Evolutionary conservation across 371 early-diverging fungal species (phyloP).

Genomic region (Gilbertella persicaria): DNA sequence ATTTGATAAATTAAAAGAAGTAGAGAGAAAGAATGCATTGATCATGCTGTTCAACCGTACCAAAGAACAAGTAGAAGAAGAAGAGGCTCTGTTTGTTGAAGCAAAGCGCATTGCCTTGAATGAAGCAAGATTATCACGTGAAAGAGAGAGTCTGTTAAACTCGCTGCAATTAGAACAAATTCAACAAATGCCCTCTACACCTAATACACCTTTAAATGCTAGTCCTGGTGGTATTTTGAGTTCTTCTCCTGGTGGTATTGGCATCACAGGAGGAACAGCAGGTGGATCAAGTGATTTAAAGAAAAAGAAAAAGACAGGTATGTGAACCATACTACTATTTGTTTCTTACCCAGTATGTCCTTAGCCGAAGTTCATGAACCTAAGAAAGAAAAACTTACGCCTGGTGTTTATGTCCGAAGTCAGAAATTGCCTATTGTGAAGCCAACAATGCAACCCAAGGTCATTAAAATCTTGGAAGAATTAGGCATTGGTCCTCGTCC

Average conservation of each 20-base stretch:
- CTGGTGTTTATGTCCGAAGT: conserved; percentile 77
- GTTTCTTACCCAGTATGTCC: not conserved
- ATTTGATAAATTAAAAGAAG: conserved; percentile 68
- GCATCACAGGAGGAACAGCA: conserved; percentile 43
- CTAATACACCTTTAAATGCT: conserved; percentile 41
- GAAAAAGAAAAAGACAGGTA: conserved; percentile 5
- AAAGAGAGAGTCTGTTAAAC: conserved; percentile 74
- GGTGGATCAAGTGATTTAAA: conserved; percentile 29
- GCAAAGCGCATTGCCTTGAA: conserved; percentile 78
- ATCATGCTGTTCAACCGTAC: conserved; percentile 70
- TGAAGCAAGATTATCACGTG: conserved; percentile 69
- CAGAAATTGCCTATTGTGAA: conserved; percentile 71
- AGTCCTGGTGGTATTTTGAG: conserved; percentile 3
- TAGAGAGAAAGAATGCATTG: conserved; percentile 79
- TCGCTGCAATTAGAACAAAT: conserved; percentile 60
- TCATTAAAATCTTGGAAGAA: conserved; percentile 70
- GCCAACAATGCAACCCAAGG: conserved; percentile 62
- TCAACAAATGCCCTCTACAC: conserved; percentile 41
- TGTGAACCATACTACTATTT: not conserved
- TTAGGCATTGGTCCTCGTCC: conserved; percentile 69
- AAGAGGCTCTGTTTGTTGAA: conserved; percentile 75
- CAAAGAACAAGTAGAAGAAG: conserved; percentile 83
- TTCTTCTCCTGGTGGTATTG: conserved; percentile 42
- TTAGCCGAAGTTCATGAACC: conserved; percentile 34
- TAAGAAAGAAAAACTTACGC: conserved; percentile 67